Conservation (phyloP, 768 basidiomycete species). For the Agrocybe pediades region DNA sequence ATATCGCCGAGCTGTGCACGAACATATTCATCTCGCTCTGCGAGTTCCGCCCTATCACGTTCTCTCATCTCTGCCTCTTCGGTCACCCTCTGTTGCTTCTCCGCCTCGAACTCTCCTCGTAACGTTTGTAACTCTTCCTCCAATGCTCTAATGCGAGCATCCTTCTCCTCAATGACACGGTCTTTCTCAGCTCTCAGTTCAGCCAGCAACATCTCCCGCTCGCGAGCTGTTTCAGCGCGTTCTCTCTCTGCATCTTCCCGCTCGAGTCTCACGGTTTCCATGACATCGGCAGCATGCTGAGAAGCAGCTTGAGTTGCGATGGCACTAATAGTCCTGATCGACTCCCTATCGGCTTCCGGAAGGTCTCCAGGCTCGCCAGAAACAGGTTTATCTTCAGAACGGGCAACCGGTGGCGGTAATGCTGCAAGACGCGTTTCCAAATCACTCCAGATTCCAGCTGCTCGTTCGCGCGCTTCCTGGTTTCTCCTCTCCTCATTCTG, state of each 20-base stretch:
- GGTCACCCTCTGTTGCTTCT: constrained; percentile 55
- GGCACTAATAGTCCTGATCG: constrained; percentile 38
- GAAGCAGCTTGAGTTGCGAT: constrained; percentile 57
- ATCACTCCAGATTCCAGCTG: constrained; percentile 47
- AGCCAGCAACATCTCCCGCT: constrained; percentile 52
- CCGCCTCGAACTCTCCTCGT: constrained; percentile 62
- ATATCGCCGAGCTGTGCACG: constrained; percentile 68
- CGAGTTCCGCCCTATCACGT: constrained; percentile 54
- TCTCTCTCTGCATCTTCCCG: constrained; percentile 60
- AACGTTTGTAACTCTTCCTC: constrained; percentile 63
- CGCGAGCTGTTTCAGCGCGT: constrained; percentile 52
- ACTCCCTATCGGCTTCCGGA: constrained; percentile 35
- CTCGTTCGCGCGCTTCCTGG: constrained; percentile 51
- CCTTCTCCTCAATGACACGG: constrained; percentile 51
- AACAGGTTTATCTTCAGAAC: constrained; percentile 6
- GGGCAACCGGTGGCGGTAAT: constrained; percentile 26
- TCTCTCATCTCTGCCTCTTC: constrained; percentile 68
- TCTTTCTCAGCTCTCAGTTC: constrained; percentile 47
- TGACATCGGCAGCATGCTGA: constrained; percentile 57
- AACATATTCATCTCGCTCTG: constrained; percentile 62
- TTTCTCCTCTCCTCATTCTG: constrained; percentile 51
- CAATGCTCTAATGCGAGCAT: constrained; percentile 56
- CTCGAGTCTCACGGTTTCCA: constrained; percentile 58
- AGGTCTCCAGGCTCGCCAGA: constrained; percentile 20
- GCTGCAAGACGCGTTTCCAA: constrained; percentile 39